Percentiles rank a stretch among this genome's conserved stretches.
Conservation (phyloP, 495 filamentous ascomycete species). For the Poronia punctata region DNA sequence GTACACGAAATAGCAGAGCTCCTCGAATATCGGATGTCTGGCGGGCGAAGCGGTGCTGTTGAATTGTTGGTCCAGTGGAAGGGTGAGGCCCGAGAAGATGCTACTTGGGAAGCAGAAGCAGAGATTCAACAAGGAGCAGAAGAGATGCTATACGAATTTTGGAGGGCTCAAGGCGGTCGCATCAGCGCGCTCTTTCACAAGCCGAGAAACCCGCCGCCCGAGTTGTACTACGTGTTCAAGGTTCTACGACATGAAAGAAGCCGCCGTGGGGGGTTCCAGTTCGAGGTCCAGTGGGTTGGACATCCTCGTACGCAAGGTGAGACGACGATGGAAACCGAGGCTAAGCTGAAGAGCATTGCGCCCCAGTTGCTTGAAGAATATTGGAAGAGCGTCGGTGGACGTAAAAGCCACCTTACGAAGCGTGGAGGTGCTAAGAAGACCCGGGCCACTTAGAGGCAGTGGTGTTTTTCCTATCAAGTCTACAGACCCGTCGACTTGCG, state of each 20-base stretch:
- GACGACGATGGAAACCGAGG: constrained; percentile 21
- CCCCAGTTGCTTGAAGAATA: constrained; percentile 15
- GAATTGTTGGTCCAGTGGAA: constrained; percentile 22
- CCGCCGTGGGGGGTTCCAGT: constrained; percentile 21
- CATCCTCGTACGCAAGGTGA: constrained; percentile 18
- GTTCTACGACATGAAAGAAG: constrained; percentile 19
- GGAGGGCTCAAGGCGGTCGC: constrained; percentile 23
- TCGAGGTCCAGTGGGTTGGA: constrained; percentile 27
- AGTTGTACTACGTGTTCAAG: constrained; percentile 21
- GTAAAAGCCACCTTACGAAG: constrained; percentile 14
- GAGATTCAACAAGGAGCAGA: constrained; percentile 23
- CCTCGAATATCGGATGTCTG: constrained; percentile 17
- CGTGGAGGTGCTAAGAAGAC: constrained; percentile 20
- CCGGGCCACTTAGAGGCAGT: too few relatives aligned
- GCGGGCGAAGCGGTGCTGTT: constrained; percentile 15
- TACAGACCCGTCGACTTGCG: too few relatives aligned
- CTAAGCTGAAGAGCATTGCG: constrained; percentile 19
- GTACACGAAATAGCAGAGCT: constrained; percentile 17
- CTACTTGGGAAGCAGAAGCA: constrained; percentile 22
- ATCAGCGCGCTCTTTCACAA: constrained; percentile 22
- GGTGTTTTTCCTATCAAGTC: too few relatives aligned
- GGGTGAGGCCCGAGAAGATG: constrained; percentile 16
- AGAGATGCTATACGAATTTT: constrained; percentile 21
- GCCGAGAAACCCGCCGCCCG: constrained; percentile 18
- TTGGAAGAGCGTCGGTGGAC: constrained; percentile 22